phyloP scores from a whole-genome alignment of 257 asterid genomes.

The Solanum chilense region DNA sequence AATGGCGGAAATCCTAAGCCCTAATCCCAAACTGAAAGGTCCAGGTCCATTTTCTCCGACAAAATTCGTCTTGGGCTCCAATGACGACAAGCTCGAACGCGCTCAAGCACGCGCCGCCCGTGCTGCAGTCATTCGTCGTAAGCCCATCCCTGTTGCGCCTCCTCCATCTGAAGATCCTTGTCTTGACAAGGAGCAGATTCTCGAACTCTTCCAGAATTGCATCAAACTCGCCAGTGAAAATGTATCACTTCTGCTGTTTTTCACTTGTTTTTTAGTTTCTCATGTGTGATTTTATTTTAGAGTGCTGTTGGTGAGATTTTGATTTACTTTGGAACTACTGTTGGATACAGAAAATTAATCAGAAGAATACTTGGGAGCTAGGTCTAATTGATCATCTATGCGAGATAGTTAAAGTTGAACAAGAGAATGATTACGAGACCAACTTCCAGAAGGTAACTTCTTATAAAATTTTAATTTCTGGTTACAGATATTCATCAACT shows the following conservation, averaged over 20 bases:
- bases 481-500: not conserved
- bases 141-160: constrained; percentile 20
- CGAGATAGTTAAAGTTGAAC: constrained; percentile 73
- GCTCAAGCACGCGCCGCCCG: constrained; percentile 97
- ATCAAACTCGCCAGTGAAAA: constrained; percentile 95
- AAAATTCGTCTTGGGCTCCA: constrained; percentile 72
- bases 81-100: constrained; percentile 83
- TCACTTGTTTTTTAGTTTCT: not conserved
- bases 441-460: constrained; percentile 80
- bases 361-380: constrained; percentile 96
- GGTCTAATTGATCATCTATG: constrained; percentile 78
- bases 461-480: not conserved
- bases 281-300: not conserved
- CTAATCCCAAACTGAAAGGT: constrained; percentile 48
- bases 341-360: constrained; percentile 72
- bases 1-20: constrained; percentile 73
- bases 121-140: constrained; percentile 85
- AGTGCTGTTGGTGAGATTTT: not conserved
- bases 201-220: constrained; percentile 81
- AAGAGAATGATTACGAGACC: constrained; percentile 72
- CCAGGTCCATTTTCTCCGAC: constrained; percentile 61
- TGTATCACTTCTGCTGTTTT: constrained; percentile 17
- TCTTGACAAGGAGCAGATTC: constrained; percentile 71
- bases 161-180: constrained; percentile 15
- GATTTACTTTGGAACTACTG: not conserved